These are phyloP conservation scores for Fonsecaea nubica DNA, from an alignment of 2,329 filamentous ascomycete genomes.

Conservation along the genomic window DNA sequence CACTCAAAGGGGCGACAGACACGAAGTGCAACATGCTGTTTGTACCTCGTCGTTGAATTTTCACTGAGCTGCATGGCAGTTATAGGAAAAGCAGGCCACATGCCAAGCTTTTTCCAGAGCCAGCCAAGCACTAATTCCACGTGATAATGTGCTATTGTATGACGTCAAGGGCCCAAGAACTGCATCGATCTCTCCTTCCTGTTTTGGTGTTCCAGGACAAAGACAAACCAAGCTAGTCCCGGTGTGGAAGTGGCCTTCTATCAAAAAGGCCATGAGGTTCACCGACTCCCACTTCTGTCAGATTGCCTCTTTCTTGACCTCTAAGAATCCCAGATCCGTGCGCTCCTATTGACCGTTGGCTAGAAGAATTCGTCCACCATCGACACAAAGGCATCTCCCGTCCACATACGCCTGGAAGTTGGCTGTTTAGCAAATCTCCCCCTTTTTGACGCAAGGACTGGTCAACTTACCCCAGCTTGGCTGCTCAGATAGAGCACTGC, in stretches of 20 bases:
- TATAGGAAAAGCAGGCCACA: neutral
- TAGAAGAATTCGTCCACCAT: constrained; percentile 50
- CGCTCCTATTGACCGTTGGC: constrained; percentile 49
- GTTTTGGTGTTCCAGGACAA: neutral
- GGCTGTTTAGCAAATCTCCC: constrained; percentile 6
- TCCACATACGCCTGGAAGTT: constrained; percentile 49
- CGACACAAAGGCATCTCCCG: constrained; percentile 49
- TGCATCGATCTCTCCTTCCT: constrained; percentile 19
- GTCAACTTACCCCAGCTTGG: constrained; percentile 49
- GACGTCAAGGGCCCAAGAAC: neutral
- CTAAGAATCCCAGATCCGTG: too few relatives aligned
- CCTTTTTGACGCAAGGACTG: neutral
- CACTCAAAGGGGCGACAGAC: too few relatives aligned
- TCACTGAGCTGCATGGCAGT: neutral
- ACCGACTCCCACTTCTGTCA: constrained; percentile 3
- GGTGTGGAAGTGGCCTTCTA: neutral
- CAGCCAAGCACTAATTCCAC: neutral
- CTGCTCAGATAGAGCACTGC: constrained; percentile 52
- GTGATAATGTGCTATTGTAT: neutral
- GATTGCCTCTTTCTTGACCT: constrained; percentile 5
- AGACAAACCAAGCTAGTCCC: neutral
- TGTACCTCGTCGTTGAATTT: neutral
- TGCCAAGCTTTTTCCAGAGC: neutral
- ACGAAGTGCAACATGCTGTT: neutral
- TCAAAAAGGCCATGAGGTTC: constrained; percentile 14